Evolutionary conservation across 2,329 filamentous ascomycete genomes (phyloP).

Genomic region (Lachnellula subtilissima): DNA sequence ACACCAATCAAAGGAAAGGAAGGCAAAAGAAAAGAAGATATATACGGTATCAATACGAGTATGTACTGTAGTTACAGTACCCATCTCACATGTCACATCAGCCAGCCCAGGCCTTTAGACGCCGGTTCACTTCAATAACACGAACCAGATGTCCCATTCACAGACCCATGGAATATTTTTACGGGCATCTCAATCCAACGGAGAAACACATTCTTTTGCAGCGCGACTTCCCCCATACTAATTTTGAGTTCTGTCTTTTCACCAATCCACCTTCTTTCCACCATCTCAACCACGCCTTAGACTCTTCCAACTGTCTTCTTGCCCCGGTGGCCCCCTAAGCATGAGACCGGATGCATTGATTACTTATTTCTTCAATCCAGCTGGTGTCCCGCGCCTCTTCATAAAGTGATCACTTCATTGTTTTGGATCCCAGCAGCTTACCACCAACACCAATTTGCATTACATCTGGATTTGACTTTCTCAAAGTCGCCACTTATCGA

Average conservation of each 20-base stretch:
- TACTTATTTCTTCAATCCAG: neutral
- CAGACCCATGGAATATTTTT: too few relatives aligned
- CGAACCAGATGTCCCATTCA: too few relatives aligned
- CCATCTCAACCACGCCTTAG: conserved; percentile 6
- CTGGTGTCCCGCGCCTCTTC: neutral
- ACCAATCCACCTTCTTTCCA: conserved; percentile 15
- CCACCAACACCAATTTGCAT: conserved; percentile 13
- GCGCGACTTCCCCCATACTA: conserved; percentile 14
- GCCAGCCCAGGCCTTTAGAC: too few relatives aligned
- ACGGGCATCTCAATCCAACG: conserved; percentile 2
- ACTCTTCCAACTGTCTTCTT: conserved; percentile 17
- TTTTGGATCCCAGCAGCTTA: conserved; percentile 12
- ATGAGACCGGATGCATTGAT: conserved; percentile 18
- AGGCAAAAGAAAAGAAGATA: too few relatives aligned
- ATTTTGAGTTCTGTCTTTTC: conserved; percentile 13
- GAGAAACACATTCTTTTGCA: conserved; percentile 19
- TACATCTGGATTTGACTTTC: conserved; percentile 5
- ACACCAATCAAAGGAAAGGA: too few relatives aligned
- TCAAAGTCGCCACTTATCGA: conserved; percentile 15
- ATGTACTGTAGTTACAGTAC: too few relatives aligned
- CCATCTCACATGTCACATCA: too few relatives aligned
- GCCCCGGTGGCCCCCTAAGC: conserved; percentile 13
- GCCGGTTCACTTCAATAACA: too few relatives aligned
- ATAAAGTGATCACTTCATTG: conserved; percentile 15
- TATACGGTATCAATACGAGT: too few relatives aligned